Evolutionary conservation across 2,329 filamentous ascomycete species (phyloP).

Genomic region (Nigrospora oryzae): DNA sequence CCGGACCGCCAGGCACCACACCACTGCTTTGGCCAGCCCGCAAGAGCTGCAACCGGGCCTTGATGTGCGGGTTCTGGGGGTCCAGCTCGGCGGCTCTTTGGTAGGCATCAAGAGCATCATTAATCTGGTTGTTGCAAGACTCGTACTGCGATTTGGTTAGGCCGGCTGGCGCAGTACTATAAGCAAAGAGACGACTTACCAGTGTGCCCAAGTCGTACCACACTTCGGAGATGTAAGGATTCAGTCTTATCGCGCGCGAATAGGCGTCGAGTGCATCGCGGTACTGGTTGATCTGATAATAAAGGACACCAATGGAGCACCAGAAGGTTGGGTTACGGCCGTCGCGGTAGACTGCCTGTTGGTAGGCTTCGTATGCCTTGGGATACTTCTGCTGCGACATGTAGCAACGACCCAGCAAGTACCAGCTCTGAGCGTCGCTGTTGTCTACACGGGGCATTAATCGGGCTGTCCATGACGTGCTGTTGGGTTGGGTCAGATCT

Average conservation of each 20-base stretch:
- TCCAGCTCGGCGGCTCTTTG: constrained; percentile 91
- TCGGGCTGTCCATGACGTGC: constrained; percentile 3
- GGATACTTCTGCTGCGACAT: constrained; percentile 99
- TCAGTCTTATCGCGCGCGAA: constrained; percentile 89
- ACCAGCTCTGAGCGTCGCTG: constrained; percentile 96
- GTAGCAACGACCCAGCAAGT: constrained; percentile 92
- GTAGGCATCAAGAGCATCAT: constrained; percentile 92
- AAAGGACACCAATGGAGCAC: constrained; percentile 98
- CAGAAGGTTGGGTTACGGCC: constrained; percentile 97
- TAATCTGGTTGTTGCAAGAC: constrained; percentile 97
- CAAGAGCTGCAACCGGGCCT: constrained; percentile 82
- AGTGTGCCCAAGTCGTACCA: constrained; percentile 98
- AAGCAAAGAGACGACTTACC: constrained; percentile 45
- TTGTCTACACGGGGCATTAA: constrained; percentile 54
- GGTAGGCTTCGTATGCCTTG: constrained; percentile 96
- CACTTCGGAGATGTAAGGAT: constrained; percentile 97
- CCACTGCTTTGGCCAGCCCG: constrained; percentile 72
- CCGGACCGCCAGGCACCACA: constrained; percentile 56
- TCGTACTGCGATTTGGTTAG: constrained; percentile 62
- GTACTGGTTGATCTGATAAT: constrained; percentile 99
- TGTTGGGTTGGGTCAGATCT: constrained; percentile 22
- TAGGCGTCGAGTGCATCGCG: constrained; percentile 96
- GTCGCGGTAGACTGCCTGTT: constrained; percentile 96
- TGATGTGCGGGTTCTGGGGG: constrained; percentile 89
- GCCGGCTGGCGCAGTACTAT: not conserved